Percentiles rank a stretch among this genome's conserved stretches.
phyloP scores from a whole-genome alignment of 2,329 filamentous ascomycete genomes.

The Hansfordia pulvinata region DNA sequence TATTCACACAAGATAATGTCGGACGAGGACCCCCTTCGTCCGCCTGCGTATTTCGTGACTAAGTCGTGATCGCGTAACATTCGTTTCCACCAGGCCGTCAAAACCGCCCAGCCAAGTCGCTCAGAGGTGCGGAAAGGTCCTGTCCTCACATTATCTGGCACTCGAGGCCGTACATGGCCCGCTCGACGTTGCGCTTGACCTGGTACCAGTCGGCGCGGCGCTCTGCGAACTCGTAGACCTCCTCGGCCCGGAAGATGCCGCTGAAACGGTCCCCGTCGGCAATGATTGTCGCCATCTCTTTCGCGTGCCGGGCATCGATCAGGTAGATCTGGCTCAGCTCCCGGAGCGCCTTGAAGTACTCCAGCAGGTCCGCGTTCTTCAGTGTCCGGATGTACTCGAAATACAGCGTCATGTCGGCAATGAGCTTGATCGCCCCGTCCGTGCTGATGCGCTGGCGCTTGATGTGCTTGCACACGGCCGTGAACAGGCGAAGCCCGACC shows the following conservation, averaged over 20 bases:
- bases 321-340: constrained; percentile 94
- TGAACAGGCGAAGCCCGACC: constrained; percentile 84
- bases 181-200: constrained; percentile 78
- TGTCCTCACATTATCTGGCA: constrained; percentile 63
- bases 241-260: constrained; percentile 86
- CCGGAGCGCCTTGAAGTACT: constrained; percentile 83
- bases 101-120: background rate
- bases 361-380: constrained; percentile 67
- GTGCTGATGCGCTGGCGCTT: constrained; percentile 90
- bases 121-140: background rate
- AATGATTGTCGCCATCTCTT: constrained; percentile 90
- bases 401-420: constrained; percentile 94
- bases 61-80: no score
- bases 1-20: no score
- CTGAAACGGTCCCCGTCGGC: constrained; percentile 82
- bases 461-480: constrained; percentile 87
- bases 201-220: constrained; percentile 89
- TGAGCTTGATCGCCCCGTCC: constrained; percentile 80
- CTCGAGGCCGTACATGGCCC: constrained; percentile 93
- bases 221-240: constrained; percentile 96
- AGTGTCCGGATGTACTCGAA: constrained; percentile 72
- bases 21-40: no score
- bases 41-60: no score
- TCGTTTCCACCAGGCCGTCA: no score
- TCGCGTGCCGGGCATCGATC: constrained; percentile 74